Percentiles rank a stretch among this genome's conserved stretches.
phyloP scores from a whole-genome alignment of 352 stramenopile genomes.

The Phytophthora niederhauseri region DNA sequence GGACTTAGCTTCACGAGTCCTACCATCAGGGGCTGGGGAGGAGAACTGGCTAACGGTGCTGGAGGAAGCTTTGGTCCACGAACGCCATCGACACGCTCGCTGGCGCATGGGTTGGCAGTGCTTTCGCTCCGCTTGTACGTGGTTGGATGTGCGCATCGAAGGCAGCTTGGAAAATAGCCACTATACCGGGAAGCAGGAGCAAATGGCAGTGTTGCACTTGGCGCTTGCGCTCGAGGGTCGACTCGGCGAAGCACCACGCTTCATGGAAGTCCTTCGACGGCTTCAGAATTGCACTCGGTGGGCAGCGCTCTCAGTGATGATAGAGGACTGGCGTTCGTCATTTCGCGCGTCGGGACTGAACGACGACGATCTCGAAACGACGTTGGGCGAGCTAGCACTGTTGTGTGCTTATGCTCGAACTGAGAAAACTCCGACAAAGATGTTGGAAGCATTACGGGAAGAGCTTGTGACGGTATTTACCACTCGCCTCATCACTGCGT shows the following conservation, averaged over 20 bases:
- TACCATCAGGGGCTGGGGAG: neutral
- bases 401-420: conserved; percentile 52
- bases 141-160: conserved; percentile 52
- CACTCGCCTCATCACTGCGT: conserved; percentile 39
- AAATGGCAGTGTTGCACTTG: conserved; percentile 44
- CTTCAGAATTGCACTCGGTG: conserved; percentile 41
- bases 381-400: conserved; percentile 47
- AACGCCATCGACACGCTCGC: conserved; percentile 30
- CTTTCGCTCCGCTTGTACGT: conserved; percentile 62
- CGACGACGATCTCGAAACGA: conserved; percentile 24
- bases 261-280: conserved; percentile 41
- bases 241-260: conserved; percentile 38
- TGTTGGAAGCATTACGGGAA: conserved; percentile 48
- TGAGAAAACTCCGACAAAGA: conserved; percentile 34
- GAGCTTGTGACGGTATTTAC: conserved; percentile 61
- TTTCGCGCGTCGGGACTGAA: conserved; percentile 20
- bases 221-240: conserved; percentile 67
- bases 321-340: conserved; percentile 53
- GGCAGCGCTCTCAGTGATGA: conserved; percentile 31
- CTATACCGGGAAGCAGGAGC: conserved; percentile 11
- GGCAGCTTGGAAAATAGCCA: conserved; percentile 20
- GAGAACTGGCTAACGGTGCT: conserved; percentile 41
- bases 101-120: conserved; percentile 76
- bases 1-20: conserved; percentile 31
- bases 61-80: conserved; percentile 37